These are phyloP conservation scores for Boletus rufocinnamomeus DNA, from an alignment of 768 basidiomycete genomes.

Conservation along the genomic window DNA sequence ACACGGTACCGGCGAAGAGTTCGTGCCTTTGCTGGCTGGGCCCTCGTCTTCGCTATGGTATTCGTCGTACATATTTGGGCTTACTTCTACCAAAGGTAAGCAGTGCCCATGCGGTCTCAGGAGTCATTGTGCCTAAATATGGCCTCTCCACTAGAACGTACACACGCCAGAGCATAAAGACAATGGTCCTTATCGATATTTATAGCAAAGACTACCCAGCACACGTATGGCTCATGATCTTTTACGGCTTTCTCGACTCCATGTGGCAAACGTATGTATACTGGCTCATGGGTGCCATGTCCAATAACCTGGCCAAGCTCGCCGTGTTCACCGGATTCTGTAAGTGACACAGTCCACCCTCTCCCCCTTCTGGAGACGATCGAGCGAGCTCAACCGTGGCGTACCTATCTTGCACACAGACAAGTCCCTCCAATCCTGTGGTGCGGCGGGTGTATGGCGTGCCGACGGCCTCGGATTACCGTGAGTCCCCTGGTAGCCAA, in stretches of 20 bases:
- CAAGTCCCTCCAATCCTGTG: slow-evolving; percentile 76
- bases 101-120: not conserved
- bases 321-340: slow-evolving; percentile 84
- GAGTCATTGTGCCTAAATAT: not conserved
- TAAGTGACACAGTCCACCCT: slow-evolving; percentile 39
- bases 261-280: slow-evolving; percentile 87
- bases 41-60: slow-evolving; percentile 60
- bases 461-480: slow-evolving; percentile 64
- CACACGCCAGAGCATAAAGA: slow-evolving; percentile 52
- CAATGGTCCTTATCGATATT: slow-evolving; percentile 55
- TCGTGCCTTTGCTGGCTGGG: slow-evolving; percentile 74
- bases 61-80: slow-evolving; percentile 77
- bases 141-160: slow-evolving; percentile 38
- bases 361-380: not conserved
- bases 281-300: slow-evolving; percentile 88
- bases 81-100: slow-evolving; percentile 74
- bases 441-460: slow-evolving; percentile 71
- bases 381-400: not conserved
- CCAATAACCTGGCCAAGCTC: slow-evolving; percentile 76
- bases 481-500: slow-evolving; percentile 41
- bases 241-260: slow-evolving; percentile 76
- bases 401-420: slow-evolving; percentile 36
- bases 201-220: slow-evolving; percentile 54
- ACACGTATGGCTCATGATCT: slow-evolving; percentile 64
- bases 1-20: slow-evolving; percentile 55